Evolutionary conservation across 345 rosid species (phyloP), one percentile per base, ranked within the genome.

Genomic region (Aethionema arabicum): DNA sequence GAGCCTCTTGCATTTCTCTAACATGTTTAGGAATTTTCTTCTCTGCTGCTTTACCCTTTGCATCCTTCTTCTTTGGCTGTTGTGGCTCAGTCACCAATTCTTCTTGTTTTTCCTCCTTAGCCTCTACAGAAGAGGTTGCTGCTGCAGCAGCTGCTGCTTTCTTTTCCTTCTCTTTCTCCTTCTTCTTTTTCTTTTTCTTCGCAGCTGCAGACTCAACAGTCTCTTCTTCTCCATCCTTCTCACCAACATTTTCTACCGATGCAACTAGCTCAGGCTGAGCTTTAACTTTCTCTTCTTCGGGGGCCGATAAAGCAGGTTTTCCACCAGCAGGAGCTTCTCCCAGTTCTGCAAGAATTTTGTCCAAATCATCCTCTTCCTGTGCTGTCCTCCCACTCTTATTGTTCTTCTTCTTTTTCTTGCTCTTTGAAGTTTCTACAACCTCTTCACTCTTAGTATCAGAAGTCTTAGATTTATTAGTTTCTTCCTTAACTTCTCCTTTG

Each of bases 291-390:
- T 81, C 90, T 73, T 78, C 88, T 63, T 71, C 69, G 0, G 73
- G 68, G 0, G 16, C 69, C 13, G 82, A 75, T 43, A 72, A 62
- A 65, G 81, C 52, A 33, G 82, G 69, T 45, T 75, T 85, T 32
- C 68, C 60, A 50, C 52, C 53, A 57, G 82, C 37, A 69, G 81
- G 74, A 14, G 41, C 66, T 74, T 72, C 91, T 58, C 95, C 96
- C 76, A 89, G 96, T 73, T 80, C 92, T 5, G 97, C 91, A 48
- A 93, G 96, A 73, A 93, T 72, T 78, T 84, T 87, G 72, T 90
- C 99, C 83, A 93, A 79, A 68, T 93, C 99, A 8, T 85, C 95
- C 77, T 93, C 97, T 76, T 93, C 97, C 52, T 93, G 86, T 43
- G 79, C 95, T 57, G 97, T 85, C 68, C 96, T 90, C 49, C 85